Evolutionary conservation across 768 basidiomycete genomes (phyloP), one percentile per base, ranked within the genome.

Genomic region (Cystofilobasidium bisporidii): DNA sequence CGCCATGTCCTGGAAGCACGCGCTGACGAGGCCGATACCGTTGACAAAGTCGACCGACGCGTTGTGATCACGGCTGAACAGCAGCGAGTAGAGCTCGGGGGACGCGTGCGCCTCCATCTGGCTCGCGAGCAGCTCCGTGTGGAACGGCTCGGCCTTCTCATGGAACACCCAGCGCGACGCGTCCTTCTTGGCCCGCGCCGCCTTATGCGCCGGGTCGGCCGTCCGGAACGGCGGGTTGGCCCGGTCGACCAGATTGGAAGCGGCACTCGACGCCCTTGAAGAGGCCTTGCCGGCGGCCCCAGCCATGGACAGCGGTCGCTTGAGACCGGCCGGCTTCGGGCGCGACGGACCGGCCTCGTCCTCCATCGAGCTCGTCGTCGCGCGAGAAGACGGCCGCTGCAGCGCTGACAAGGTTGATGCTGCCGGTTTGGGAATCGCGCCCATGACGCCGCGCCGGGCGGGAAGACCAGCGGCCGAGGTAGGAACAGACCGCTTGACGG

Each of bases 11-110:
- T 83, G 76, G 77, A 85, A 92, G 74, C 90, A 87, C 1, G 93
- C 89, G 63, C 85, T 82, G 26, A 98, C 81, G 59, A 79, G 81
- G 9, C 82, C 80, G 62, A 98, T 77, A 9, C 88, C 94, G n/a
- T 81, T 80, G 63, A 94, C 82, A 73, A 88, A 86, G 75, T 98
- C 96, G 72, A 91, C 93, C 71, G 97, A 87, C 9, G 92, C 90
- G 71, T 87, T 89, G 76, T 97, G 96, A 72, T 96, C 96, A 69
- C 88, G 89, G 74, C 94, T 97, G 80, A 97, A 99, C 33, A 99
- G 80, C 33, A 84, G 84, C 6, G 83, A 77, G 17, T 88, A 76
- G 2, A 98, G 78, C 2, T 92, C 87, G 69, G 86, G 85, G 3
- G 87, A 87, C 9, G 83, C 81, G 73, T 87, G 83, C 12, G 85